These are phyloP conservation scores for Leishmania aethiopica DNA, from an alignment of 208 protist species.

Conservation along the genomic window DNA sequence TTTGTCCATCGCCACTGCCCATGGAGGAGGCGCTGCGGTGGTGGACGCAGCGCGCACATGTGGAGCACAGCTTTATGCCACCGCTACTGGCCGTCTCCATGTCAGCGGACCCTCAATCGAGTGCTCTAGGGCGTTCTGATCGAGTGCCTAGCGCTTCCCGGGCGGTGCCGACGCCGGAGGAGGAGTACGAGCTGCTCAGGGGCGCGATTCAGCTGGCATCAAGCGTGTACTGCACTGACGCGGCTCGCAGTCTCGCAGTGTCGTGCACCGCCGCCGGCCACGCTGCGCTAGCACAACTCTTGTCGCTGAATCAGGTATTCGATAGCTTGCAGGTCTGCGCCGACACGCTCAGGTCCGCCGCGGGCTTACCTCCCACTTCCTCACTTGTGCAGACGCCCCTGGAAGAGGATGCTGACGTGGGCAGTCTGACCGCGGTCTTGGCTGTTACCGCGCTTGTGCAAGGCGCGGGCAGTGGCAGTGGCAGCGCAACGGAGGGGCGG, in stretches of 20 bases:
- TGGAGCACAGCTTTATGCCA: conserved; percentile 63
- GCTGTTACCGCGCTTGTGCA: conserved; percentile 7
- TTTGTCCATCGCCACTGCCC: conserved; percentile 23
- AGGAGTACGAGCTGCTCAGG: not conserved
- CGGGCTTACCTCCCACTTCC: not conserved
- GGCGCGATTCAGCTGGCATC: conserved; percentile 1
- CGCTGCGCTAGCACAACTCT: not conserved
- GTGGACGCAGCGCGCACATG: conserved; percentile 60
- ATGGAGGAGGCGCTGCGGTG: conserved; percentile 48
- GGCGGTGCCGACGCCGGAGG: not conserved
- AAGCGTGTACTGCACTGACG: not conserved
- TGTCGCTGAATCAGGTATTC: conserved; percentile 12
- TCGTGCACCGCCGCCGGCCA: conserved; percentile 8
- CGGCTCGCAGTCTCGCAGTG: conserved; percentile 9
- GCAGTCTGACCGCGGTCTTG: conserved; percentile 21
- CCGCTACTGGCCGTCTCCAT: conserved; percentile 60
- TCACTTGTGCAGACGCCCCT: not conserved
- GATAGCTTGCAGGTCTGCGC: conserved; percentile 7
- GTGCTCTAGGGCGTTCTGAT: not conserved
- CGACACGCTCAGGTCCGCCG: conserved; percentile 1
- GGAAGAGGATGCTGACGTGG: conserved; percentile 2
- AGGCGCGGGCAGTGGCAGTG: not conserved
- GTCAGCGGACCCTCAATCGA: conserved; percentile 2
- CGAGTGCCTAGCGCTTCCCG: not conserved
- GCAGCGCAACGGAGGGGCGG: not conserved